Base-by-base conservation (phyloP, 805 yeast genomes). In the Candida pseudofarinosa region DNA sequence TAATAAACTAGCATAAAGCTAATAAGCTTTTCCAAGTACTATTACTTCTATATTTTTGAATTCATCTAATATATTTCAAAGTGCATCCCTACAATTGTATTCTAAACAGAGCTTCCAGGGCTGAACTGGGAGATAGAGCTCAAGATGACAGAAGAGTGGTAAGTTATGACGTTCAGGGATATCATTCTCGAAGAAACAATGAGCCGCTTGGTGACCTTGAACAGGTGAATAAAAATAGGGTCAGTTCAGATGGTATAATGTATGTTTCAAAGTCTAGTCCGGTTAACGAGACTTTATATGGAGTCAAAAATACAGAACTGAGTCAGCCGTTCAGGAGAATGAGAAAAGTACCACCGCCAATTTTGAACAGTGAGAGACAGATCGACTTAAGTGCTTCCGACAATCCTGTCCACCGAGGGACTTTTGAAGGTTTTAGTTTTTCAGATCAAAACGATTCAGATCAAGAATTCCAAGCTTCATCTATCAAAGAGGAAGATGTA, bases 371-470 rank as follows among this genome's bases (percentile, higher is more conserved):
- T n/a, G n/a, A n/a, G n/a, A n/a, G n/a, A n/a, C n/a, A n/a, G n/a
- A n/a, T n/a, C n/a, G n/a, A n/a, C n/a, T n/a, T n/a, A n/a, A n/a
- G n/a, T n/a, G n/a, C n/a, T n/a, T n/a, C n/a, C n/a, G n/a, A n/a
- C n/a, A n/a, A n/a, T n/a, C n/a, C n/a, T n/a, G n/a, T n/a, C 17
- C 33, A 38, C 28, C 17, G 34, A 7, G 34, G 13, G 13, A 5
- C 34, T n/a, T 12, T 13, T 33, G 23, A 19, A 26, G 38, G 41
- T 19, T 59, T 58, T 40, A 53, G 59, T 41, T 59, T 59, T 42
- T 54, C 59, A 5, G 63, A 59, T 16, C 56, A 56, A 5, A 55
- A 59, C 33, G 59, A 56, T 38, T 52, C 62, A 5, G 49, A 54
- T 14, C 50, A 44, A 17, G 54, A 52, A 36, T 45, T 59, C 20